phyloP scores from a whole-genome alignment of 164 flowering plant species.

The Vitis cinerea region DNA sequence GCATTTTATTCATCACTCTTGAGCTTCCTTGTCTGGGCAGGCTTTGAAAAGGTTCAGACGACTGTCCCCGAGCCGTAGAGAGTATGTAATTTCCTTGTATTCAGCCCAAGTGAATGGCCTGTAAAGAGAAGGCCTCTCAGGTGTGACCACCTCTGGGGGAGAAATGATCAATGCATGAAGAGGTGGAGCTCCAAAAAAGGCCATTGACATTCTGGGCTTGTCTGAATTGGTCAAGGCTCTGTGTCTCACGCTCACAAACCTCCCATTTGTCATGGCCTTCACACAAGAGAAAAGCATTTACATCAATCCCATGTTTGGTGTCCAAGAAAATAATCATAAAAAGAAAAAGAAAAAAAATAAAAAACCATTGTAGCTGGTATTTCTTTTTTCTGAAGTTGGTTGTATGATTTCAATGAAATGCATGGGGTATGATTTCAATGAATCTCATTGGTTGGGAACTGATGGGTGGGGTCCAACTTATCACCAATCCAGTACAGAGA shows the following conservation, averaged over 20 bases:
- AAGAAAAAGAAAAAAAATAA: neutral
- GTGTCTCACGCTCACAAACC: constrained; percentile 49
- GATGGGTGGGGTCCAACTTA: neutral
- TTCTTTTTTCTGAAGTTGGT: too few relatives aligned
- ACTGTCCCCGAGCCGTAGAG: constrained; percentile 32
- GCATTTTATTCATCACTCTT: too few relatives aligned
- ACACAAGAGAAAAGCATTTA: neutral
- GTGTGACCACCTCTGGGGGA: constrained; percentile 23
- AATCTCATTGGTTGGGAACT: constrained; percentile 18
- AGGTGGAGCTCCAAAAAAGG: constrained; percentile 40
- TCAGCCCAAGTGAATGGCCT: constrained; percentile 54
- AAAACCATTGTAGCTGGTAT: neutral
- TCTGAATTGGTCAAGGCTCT: constrained; percentile 28
- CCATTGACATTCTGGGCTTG: constrained; percentile 37
- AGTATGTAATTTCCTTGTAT: constrained; percentile 38
- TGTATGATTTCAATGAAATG: too few relatives aligned
- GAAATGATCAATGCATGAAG: constrained; percentile 22
- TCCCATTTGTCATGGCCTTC: constrained; percentile 57
- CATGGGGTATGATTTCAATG: too few relatives aligned
- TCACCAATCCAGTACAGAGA: neutral
- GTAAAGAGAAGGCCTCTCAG: constrained; percentile 19
- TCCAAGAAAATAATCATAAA: neutral
- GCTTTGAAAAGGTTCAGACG: constrained; percentile 32
- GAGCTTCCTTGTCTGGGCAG: neutral
- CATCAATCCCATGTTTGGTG: too few relatives aligned